These are phyloP conservation scores for Yamadazyma taylorii DNA, from an alignment of 1,139 yeast species.

Conservation along the genomic window DNA sequence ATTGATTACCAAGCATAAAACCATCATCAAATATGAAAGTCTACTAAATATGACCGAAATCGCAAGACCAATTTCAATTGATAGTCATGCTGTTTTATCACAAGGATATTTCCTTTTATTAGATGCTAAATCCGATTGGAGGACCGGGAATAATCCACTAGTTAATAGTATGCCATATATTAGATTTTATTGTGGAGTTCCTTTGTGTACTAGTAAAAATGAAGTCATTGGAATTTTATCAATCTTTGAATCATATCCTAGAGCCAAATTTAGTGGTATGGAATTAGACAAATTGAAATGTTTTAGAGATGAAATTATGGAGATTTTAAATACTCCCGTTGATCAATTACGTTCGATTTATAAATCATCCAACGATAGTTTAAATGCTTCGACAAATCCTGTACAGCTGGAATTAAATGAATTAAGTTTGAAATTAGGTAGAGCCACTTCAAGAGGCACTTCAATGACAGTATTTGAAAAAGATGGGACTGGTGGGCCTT, in stretches of 20 bases:
- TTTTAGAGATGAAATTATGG: slow-evolving; percentile 45
- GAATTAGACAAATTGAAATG: slow-evolving; percentile 34
- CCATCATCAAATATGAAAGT: slow-evolving; percentile 50
- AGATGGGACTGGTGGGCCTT: slow-evolving; percentile 63
- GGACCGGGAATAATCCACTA: slow-evolving; percentile 58
- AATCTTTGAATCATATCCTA: slow-evolving; percentile 53
- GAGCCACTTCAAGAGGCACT: slow-evolving; percentile 51
- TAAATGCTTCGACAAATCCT: slow-evolving; percentile 8
- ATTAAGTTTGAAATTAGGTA: slow-evolving; percentile 41
- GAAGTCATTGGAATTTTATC: slow-evolving; percentile 60
- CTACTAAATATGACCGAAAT: slow-evolving; percentile 47
- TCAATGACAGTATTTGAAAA: slow-evolving; percentile 51
- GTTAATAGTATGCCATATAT: slow-evolving; percentile 62
- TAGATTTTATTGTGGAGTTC: slow-evolving; percentile 64
- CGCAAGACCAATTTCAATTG: slow-evolving; percentile 58
- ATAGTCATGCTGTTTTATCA: slow-evolving; percentile 66
- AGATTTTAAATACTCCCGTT: slow-evolving; percentile 37
- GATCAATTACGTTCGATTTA: slow-evolving; percentile 13
- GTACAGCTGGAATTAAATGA: slow-evolving; percentile 25
- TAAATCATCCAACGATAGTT: slow-evolving; percentile 1
- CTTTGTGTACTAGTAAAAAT: slow-evolving; percentile 40
- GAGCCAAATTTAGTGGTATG: slow-evolving; percentile 35
- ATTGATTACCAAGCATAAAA: slow-evolving; percentile 48
- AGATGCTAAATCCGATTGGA: slow-evolving; percentile 70
- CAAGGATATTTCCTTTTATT: slow-evolving; percentile 50